Evolutionary conservation across 176 grass and related monocot species (phyloP).

Genomic region (Triticum dicoccoides): DNA sequence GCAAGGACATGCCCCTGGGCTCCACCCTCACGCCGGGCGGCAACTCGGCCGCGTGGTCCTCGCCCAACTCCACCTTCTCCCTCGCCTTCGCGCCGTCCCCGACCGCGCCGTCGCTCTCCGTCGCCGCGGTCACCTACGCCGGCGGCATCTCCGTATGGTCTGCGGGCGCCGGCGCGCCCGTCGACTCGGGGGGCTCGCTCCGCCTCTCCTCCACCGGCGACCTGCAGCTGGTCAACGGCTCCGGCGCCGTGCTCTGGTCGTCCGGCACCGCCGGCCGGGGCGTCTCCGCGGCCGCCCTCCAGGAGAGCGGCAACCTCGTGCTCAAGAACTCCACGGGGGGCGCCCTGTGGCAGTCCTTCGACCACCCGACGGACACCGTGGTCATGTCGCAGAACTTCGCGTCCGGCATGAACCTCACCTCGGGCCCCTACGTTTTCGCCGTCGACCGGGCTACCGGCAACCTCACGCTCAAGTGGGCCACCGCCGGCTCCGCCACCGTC

Average conservation of each 20-base stretch:
- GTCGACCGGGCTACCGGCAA: slow-evolving; percentile 45
- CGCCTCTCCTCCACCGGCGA: slow-evolving; percentile 56
- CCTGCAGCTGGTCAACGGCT: slow-evolving; percentile 75
- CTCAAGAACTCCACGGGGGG: slow-evolving; percentile 41
- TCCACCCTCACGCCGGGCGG: slow-evolving; percentile 50
- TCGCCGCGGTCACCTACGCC: slow-evolving; percentile 66
- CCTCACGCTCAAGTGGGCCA: slow-evolving; percentile 61
- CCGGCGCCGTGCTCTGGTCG: slow-evolving; percentile 65
- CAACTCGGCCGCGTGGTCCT: slow-evolving; percentile 48
- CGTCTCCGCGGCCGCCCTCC: slow-evolving; percentile 49
- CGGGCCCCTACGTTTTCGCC: slow-evolving; percentile 51
- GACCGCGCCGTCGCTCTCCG: slow-evolving; percentile 51
- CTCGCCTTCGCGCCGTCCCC: slow-evolving; percentile 62
- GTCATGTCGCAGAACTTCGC: slow-evolving; percentile 67
- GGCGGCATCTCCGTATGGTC: slow-evolving; percentile 57
- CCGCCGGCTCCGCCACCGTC: not conserved
- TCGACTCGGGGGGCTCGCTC: slow-evolving; percentile 67
- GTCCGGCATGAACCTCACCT: slow-evolving; percentile 38
- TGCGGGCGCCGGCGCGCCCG: slow-evolving; percentile 31
- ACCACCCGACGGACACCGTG: slow-evolving; percentile 74
- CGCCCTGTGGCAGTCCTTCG: slow-evolving; percentile 71
- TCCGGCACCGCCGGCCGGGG: slow-evolving; percentile 41
- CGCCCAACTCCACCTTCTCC: slow-evolving; percentile 47
- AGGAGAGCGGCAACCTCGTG: slow-evolving; percentile 56
- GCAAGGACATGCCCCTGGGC: slow-evolving; percentile 59